Conservation (phyloP, 1,284 basidiomycete genomes). For the Irpex sp. region DNA sequence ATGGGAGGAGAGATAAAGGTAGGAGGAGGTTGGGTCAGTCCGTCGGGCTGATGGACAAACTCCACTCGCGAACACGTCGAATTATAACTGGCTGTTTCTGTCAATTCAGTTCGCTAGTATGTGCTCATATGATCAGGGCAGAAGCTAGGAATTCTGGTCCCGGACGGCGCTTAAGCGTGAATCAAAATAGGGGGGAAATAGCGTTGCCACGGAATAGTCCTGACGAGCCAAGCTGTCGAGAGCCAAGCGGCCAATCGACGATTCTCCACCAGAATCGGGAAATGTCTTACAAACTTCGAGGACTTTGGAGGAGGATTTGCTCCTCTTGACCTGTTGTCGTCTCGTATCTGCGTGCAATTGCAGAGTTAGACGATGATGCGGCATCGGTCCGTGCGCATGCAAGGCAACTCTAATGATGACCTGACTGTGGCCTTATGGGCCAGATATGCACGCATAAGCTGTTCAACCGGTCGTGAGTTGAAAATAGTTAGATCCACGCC, state of each 20-base stretch:
- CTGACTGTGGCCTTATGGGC: neutral
- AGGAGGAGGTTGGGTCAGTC: neutral
- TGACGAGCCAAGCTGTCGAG: neutral
- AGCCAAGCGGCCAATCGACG: neutral
- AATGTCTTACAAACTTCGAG: neutral
- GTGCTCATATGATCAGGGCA: neutral
- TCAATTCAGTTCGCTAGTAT: neutral
- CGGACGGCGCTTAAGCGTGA: neutral
- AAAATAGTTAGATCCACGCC: neutral
- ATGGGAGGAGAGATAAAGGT: neutral
- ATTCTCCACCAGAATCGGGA: neutral
- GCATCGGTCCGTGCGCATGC: neutral
- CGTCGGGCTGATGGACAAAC: neutral
- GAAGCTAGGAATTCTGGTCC: neutral
- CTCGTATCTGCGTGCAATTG: too few species aligned
- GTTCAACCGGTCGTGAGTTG: neutral
- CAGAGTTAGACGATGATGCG: neutral
- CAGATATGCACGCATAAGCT: neutral
- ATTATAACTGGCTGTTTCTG: neutral
- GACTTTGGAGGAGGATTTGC: neutral
- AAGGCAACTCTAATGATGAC: neutral
- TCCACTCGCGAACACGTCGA: neutral
- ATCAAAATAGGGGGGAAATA: neutral
- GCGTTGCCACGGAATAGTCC: neutral
- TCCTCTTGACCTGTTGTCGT: too few species aligned